Conservation (phyloP, 2,329 filamentous ascomycete species). For the Talaromyces sp. region DNA sequence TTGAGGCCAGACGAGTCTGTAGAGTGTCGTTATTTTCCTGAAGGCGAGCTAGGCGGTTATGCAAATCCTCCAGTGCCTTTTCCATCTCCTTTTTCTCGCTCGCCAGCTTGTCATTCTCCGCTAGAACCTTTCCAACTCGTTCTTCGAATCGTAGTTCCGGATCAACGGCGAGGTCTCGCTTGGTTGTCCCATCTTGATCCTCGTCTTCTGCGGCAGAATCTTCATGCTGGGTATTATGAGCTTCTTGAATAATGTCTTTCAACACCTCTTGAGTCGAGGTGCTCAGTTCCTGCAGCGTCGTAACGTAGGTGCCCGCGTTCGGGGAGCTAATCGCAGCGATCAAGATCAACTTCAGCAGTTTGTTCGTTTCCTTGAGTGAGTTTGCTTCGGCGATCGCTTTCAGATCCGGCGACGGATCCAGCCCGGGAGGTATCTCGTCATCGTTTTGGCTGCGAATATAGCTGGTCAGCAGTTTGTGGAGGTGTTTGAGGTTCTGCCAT, state of each 20-base stretch:
- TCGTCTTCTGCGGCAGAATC: conserved; percentile 32
- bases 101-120: conserved; percentile 54
- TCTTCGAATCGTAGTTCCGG: conserved; percentile 45
- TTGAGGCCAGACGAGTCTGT: conserved; percentile 40
- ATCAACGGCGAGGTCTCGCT: conserved; percentile 34
- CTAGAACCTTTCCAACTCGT: conserved; percentile 43
- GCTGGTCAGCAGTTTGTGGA: conserved; percentile 40
- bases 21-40: conserved; percentile 46
- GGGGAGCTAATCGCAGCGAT: conserved; percentile 58
- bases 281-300: conserved; percentile 39
- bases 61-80: conserved; percentile 47
- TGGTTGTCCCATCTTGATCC: conserved; percentile 27
- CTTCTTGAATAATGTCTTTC: conserved; percentile 44
- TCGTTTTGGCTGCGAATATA: conserved; percentile 43
- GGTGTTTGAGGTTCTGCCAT: conserved; percentile 45
- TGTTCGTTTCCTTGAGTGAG: conserved; percentile 38
- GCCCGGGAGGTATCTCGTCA: conserved; percentile 36
- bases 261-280: conserved; percentile 40
- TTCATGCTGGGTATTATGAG: conserved; percentile 36
- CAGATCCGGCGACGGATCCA: conserved; percentile 40
- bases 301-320: conserved; percentile 51
- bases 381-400: conserved; percentile 42
- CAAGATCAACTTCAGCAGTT: conserved; percentile 60
- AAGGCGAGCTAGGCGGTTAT: conserved; percentile 54
- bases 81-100: conserved; percentile 47